A percentile compares a stretch with the other conserved stretches of the same genome.
Evolutionary conservation across 1,284 basidiomycete genomes (phyloP).

Genomic region (Rhodotorula sp.): DNA sequence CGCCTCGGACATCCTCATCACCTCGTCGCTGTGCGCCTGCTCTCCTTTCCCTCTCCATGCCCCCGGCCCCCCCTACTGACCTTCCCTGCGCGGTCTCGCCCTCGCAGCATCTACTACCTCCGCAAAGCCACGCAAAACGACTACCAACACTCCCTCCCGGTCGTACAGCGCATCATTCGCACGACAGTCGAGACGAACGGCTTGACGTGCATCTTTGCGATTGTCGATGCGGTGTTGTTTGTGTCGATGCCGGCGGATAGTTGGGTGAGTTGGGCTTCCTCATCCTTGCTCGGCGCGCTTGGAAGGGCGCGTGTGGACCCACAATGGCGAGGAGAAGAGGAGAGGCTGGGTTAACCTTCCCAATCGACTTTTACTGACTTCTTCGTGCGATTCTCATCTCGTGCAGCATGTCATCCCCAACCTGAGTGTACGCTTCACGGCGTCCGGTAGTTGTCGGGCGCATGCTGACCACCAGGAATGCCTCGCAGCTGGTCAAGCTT

Average conservation of each 20-base stretch:
- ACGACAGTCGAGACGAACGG: conserved; percentile 15
- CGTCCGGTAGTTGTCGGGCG: too few species aligned
- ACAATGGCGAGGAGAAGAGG: too few species aligned
- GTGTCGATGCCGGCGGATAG: background rate
- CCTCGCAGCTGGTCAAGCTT: conserved; percentile 13
- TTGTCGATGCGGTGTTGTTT: conserved; percentile 20
- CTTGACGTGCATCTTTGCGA: conserved; percentile 12
- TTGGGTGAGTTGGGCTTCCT: conserved; percentile 6
- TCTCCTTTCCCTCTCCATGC: background rate
- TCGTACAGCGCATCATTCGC: conserved; percentile 1
- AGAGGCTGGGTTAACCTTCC: background rate
- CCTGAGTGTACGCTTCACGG: background rate
- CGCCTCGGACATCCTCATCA: conserved; percentile 23
- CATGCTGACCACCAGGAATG: too few species aligned
- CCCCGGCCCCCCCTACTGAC: background rate
- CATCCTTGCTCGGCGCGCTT: background rate
- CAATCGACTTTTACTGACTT: background rate
- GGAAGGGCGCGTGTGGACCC: too few species aligned
- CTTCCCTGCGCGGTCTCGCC: too few species aligned
- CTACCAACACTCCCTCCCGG: background rate
- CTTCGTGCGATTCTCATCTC: background rate
- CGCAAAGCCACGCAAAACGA: background rate
- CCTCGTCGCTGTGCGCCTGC: conserved; percentile 5
- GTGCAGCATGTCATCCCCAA: conserved; percentile 11
- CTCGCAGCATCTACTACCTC: conserved; percentile 10